phyloP scores from a whole-genome alignment of 768 basidiomycete genomes.

The Baorangia bicolor region DNA sequence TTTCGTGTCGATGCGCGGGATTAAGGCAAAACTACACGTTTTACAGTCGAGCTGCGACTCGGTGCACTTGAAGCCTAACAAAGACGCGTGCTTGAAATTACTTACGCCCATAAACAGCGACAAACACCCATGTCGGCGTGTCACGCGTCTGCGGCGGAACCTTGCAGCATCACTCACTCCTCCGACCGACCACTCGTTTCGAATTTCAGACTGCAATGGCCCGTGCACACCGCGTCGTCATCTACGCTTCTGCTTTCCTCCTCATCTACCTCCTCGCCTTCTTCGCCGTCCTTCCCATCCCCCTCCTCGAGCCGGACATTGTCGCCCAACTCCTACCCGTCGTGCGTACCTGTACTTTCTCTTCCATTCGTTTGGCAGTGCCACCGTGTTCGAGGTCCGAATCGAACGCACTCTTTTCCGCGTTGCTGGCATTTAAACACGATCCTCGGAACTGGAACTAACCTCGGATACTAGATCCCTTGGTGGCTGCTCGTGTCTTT shows the following conservation, averaged over 20 bases:
- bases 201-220: slow-evolving; percentile 43
- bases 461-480: slow-evolving; percentile 51
- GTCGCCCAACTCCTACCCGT: slow-evolving; percentile 11
- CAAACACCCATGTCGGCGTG: no score
- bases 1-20: neutral
- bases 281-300: slow-evolving; percentile 15
- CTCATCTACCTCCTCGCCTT: slow-evolving; percentile 42
- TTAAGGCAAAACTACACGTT: neutral
- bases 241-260: slow-evolving; percentile 41
- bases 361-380: neutral
- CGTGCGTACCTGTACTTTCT: neutral
- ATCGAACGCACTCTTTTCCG: no score
- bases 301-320: slow-evolving; percentile 10
- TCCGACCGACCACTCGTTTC: neutral
- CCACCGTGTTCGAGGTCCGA: neutral
- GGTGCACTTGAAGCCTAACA: no score
- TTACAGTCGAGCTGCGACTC: no score
- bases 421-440: no score
- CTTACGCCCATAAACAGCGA: no score
- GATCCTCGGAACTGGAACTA: neutral
- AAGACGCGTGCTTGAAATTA: no score
- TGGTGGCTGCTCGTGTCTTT: slow-evolving; percentile 83
- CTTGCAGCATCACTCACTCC: no score
- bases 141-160: no score
- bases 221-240: slow-evolving; percentile 54